Percentiles rank a stretch among this genome's conserved stretches.
These are phyloP conservation scores for Phialemonium atrogriseum DNA, from an alignment of 2,329 filamentous ascomycete genomes.

Conservation along the genomic window DNA sequence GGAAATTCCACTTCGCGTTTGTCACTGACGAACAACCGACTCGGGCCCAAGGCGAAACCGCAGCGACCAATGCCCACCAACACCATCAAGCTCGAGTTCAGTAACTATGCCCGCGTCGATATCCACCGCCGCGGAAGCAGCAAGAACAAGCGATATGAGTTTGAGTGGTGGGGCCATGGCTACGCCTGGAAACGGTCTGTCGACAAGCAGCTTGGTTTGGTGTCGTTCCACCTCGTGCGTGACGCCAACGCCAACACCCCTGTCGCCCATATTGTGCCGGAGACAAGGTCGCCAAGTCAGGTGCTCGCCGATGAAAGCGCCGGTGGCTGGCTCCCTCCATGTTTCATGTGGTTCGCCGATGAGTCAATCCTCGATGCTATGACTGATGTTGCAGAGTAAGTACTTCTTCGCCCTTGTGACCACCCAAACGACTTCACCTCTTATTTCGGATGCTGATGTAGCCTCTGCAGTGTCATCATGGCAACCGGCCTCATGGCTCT, in stretches of 20 bases:
- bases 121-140: slow-evolving; percentile 61
- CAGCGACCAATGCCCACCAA: slow-evolving; percentile 53
- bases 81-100: slow-evolving; percentile 85
- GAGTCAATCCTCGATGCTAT: slow-evolving; percentile 56
- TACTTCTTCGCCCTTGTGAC: slow-evolving; percentile 9
- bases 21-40: slow-evolving; percentile 17
- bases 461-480: slow-evolving; percentile 62
- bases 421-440: slow-evolving; percentile 4
- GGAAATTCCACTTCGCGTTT: slow-evolving; percentile 16
- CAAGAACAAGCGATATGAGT: slow-evolving; percentile 71
- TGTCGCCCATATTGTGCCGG: slow-evolving; percentile 79
- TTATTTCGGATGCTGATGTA: slow-evolving; percentile 3
- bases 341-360: slow-evolving; percentile 85
- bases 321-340: slow-evolving; percentile 85
- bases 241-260: slow-evolving; percentile 51
- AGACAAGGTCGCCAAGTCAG: slow-evolving; percentile 64
- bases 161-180: slow-evolving; percentile 83
- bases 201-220: slow-evolving; percentile 58
- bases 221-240: slow-evolving; percentile 74
- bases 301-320: slow-evolving; percentile 62
- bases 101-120: slow-evolving; percentile 91
- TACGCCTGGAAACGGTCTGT: slow-evolving; percentile 77
- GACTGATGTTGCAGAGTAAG: slow-evolving; percentile 82
- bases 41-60: slow-evolving; percentile 13
- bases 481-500: slow-evolving; percentile 83